phyloP scores from a whole-genome alignment of 1,139 yeast species.

The Hemisphaericaspora xylofermentans region DNA sequence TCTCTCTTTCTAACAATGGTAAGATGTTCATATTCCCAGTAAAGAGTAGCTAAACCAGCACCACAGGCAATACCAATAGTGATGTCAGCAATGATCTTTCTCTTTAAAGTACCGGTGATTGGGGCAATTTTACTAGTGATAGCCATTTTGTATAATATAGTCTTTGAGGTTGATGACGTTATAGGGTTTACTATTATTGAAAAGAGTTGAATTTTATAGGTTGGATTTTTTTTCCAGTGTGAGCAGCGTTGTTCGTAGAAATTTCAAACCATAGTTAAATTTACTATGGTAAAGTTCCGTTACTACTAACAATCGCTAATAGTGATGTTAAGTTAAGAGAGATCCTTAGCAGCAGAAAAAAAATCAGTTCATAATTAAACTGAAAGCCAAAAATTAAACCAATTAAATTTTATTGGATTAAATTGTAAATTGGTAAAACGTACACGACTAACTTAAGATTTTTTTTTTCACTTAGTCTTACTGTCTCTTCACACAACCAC shows the following conservation, averaged over 20 bases:
- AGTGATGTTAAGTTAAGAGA: neutral
- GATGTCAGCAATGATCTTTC: conserved; percentile 80
- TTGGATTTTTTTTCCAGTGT: neutral
- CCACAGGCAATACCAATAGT: conserved; percentile 58
- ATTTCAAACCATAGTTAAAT: no score
- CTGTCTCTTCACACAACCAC: neutral
- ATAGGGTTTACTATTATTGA: neutral
- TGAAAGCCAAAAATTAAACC: conserved; percentile 13
- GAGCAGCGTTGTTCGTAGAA: neutral
- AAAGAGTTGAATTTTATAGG: neutral
- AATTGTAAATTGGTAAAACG: neutral
- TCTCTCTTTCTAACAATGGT: conserved; percentile 74
- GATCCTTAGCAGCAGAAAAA: neutral
- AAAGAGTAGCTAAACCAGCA: conserved; percentile 32
- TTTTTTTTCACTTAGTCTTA: no score
- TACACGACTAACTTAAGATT: conserved; percentile 5
- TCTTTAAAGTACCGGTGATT: conserved; percentile 81
- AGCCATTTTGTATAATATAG: no score
- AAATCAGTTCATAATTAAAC: conserved; percentile 21
- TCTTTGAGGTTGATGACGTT: neutral
- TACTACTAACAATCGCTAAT: no score
- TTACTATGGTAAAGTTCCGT: no score
- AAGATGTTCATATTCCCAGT: conserved; percentile 57
- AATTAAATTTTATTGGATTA: conserved; percentile 18
- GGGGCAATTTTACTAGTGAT: conserved; percentile 57